Evolutionary conservation across 2,329 filamentous ascomycete genomes (phyloP), one percentile per base, ranked within the genome.

Genomic region (Bipolaris bicolor): DNA sequence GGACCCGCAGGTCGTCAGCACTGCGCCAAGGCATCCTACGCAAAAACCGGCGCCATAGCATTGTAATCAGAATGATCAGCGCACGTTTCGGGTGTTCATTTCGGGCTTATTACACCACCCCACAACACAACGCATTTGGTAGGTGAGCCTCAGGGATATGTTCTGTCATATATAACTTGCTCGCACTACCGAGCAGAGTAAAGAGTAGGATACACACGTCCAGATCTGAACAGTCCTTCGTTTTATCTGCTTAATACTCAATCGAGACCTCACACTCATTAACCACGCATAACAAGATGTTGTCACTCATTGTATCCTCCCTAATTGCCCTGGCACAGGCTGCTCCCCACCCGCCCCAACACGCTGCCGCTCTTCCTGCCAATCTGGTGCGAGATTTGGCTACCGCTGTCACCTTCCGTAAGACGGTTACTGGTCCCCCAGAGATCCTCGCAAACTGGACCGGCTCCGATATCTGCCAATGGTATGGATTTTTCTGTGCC

Each of bases 171-270:
- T 41, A 11, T 40, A 49, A 40, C 9, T 13, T 37, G 9, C 2
- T 5, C 18, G 10, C 31, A 16, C 36, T 40, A 22, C 36, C 7
- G 15, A 29, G 26, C 26, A 29, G 26, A 10, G 9, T 10, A 47
- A 9, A 16, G 15, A 24, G 9, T 10, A 22, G 22, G 13, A 22
- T 24, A 7, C 26, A 5, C 5, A 16, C 5, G 40, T 13, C 5
- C 41, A 16, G 18, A 39, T 33, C 46, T n/a, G 40, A 49, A 24
- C 20, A 45, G 47, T 40, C 47, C 29, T 13, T 49, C 47, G 13
- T 49, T 49, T 16, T 10, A 10, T 40, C 2, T 11, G 5, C 5
- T 40, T 16, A n/a, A 40, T 6, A 16, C 22, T 24, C 16, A 16
- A 41, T 31, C 11, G 6, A 33, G 15, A 15, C 7, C 11, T 18